Conservation (phyloP, 257 asterid genomes). For the Nicotiana tabacum region DNA sequence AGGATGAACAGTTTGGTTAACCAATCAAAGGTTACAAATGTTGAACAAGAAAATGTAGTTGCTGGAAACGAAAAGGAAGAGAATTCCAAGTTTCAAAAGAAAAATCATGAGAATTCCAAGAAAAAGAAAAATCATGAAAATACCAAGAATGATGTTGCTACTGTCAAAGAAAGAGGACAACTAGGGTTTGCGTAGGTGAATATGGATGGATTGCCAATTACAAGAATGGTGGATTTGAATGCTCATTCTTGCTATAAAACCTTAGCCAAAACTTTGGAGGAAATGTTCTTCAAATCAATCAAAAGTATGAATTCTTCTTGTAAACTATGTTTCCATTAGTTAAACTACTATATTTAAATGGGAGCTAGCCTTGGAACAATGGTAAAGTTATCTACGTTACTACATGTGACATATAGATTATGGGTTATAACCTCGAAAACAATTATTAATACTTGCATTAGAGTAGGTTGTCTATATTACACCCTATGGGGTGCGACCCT, state of each 20-base stretch:
- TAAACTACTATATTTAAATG: too few relatives aligned
- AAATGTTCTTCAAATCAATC: constrained; percentile 66
- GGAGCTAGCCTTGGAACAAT: too few relatives aligned
- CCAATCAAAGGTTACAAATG: constrained; percentile 44
- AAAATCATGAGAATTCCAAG: too few relatives aligned
- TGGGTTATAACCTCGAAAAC: too few relatives aligned
- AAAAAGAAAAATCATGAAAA: constrained; percentile 59
- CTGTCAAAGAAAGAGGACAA: too few relatives aligned
- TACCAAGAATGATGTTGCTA: constrained; percentile 27
- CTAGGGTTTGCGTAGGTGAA: constrained; percentile 75
- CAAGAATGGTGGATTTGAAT: constrained; percentile 72
- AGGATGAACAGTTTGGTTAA: constrained; percentile 6
- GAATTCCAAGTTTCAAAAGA: constrained; percentile 21
- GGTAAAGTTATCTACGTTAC: too few relatives aligned
- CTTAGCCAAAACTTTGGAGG: constrained; percentile 51
- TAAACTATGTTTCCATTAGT: neutral
- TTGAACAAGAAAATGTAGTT: constrained; percentile 48
- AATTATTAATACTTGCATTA: too few relatives aligned
- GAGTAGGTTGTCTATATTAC: fast-evolving
- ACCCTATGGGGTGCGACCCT: too few relatives aligned
- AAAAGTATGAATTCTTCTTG: constrained; percentile 16
- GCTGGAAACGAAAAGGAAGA: constrained; percentile 46
- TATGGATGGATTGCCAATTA: constrained; percentile 74
- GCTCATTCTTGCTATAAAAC: constrained; percentile 58
- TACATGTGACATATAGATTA: too few relatives aligned